Conservation (phyloP, 1,284 basidiomycete genomes). For the Mycena citricolor region DNA sequence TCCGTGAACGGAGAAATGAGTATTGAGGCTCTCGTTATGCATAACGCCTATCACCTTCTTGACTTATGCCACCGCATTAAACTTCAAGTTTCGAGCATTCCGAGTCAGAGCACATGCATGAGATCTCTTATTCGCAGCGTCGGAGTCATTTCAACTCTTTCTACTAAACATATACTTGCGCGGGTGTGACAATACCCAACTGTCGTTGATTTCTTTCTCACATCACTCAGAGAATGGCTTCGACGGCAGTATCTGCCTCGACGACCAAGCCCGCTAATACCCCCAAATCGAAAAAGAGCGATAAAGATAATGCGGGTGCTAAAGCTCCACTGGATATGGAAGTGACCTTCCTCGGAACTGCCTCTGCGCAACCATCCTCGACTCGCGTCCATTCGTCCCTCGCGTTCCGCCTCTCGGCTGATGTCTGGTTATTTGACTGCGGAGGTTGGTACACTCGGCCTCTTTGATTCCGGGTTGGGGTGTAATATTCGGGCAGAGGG, state of each 20-base stretch:
- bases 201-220: background rate
- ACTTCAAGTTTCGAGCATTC: too few relatives aligned
- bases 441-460: slow-evolving; percentile 38
- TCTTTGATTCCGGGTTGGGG: too few relatives aligned
- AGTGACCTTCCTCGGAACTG: slow-evolving; percentile 75
- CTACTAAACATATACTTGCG: background rate
- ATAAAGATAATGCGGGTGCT: slow-evolving; percentile 1
- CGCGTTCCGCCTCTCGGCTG: slow-evolving; percentile 59
- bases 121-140: too few relatives aligned
- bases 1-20: slow-evolving; percentile 16
- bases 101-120: too few relatives aligned
- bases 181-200: slow-evolving; percentile 9
- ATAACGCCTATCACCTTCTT: slow-evolving; percentile 15
- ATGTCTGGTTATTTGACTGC: slow-evolving; percentile 87
- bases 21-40: slow-evolving; percentile 17
- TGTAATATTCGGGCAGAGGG: too few relatives aligned
- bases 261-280: too few relatives aligned
- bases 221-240: background rate
- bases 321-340: slow-evolving; percentile 37
- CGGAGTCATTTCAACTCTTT: slow-evolving; percentile 6
- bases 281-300: background rate
- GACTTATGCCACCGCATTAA: too few relatives aligned
- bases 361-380: slow-evolving; percentile 73
- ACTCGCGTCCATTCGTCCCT: slow-evolving; percentile 75
- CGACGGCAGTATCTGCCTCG: too few relatives aligned